Percentiles rank a stretch among this genome's conserved stretches.
phyloP scores from a whole-genome alignment of 2,329 filamentous ascomycete species.

The Xylariaceae sp. region DNA sequence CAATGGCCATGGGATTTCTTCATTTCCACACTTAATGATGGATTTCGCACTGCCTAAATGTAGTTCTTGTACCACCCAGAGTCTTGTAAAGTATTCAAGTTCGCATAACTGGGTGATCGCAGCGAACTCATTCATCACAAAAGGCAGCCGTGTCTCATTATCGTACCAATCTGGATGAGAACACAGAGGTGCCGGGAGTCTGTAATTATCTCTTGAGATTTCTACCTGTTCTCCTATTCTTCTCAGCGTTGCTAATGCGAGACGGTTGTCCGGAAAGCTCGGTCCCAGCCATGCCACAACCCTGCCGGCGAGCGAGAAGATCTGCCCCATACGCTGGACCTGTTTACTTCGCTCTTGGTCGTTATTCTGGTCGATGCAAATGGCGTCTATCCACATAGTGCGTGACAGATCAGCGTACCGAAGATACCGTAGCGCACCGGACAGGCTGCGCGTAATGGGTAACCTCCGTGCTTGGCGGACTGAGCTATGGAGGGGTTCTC shows the following conservation, averaged over 20 bases:
- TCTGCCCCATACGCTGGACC: conserved; percentile 31
- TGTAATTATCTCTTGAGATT: not conserved
- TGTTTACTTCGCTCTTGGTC: conserved; percentile 22
- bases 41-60: conserved; percentile 19
- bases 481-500: not conserved
- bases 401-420: conserved; percentile 20
- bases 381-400: conserved; percentile 32
- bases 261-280: not conserved
- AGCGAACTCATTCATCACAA: not conserved
- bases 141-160: not conserved
- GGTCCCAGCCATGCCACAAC: conserved; percentile 32
- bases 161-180: conserved; percentile 5
- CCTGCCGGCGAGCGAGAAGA: conserved; percentile 22
- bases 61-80: conserved; percentile 35
- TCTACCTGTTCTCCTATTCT: conserved; percentile 19
- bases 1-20: conserved; percentile 23
- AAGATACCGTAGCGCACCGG: conserved; percentile 26
- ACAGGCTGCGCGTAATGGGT: conserved; percentile 16
- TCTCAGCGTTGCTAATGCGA: conserved; percentile 18
- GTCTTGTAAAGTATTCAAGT: conserved; percentile 13
- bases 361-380: conserved; percentile 32
- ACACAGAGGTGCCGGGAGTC: conserved; percentile 11
- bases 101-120: conserved; percentile 8
- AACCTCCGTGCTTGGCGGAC: not conserved
- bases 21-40: conserved; percentile 26